These are phyloP conservation scores for Colletotrichum lini DNA, from an alignment of 2,329 filamentous ascomycete species.

Conservation along the genomic window DNA sequence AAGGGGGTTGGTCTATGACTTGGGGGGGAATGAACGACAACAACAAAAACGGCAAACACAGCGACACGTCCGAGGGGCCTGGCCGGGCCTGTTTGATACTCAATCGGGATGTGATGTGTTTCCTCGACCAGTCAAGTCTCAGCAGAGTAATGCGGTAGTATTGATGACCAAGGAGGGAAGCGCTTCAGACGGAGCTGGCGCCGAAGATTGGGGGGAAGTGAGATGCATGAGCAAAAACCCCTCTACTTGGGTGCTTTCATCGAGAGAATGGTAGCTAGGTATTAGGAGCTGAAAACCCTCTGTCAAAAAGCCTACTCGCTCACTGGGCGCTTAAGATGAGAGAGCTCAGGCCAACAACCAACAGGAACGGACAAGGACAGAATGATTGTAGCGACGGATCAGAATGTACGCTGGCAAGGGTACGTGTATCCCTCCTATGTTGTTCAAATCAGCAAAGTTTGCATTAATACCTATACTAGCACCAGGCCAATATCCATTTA, in stretches of 20 bases:
- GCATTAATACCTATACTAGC: no score
- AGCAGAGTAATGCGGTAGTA: background rate
- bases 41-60: background rate
- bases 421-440: background rate
- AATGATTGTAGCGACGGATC: slow-evolving; percentile 1
- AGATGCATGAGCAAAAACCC: background rate
- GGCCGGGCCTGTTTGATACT: background rate
- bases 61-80: background rate
- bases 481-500: no score
- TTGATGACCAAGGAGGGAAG: background rate
- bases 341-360: background rate
- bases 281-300: background rate
- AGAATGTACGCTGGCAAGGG: background rate
- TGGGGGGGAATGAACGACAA: background rate
- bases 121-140: background rate
- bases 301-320: background rate
- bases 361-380: background rate
- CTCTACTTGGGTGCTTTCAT: background rate
- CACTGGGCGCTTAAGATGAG: background rate
- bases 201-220: background rate
- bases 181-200: background rate
- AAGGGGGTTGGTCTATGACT: background rate
- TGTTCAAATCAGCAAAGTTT: no score
- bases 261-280: background rate
- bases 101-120: background rate